phyloP scores from a whole-genome alignment of 2,329 filamentous ascomycete species.

The Emergomyces africanus region DNA sequence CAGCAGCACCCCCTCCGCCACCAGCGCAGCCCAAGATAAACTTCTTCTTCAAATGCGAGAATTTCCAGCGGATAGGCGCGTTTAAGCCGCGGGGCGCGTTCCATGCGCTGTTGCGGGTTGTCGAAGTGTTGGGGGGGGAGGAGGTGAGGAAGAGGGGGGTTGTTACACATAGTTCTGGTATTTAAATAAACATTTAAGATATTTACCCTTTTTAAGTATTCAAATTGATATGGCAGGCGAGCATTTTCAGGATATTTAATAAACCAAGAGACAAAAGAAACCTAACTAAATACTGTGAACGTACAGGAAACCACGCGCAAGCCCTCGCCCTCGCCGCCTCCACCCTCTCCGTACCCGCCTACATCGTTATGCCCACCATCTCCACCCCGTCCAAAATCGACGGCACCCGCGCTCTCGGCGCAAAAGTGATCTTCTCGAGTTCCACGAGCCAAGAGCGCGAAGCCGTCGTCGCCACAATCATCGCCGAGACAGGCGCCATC shows the following conservation, averaged over 20 bases:
- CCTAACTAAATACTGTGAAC: neutral
- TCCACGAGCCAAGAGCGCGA: slow-evolving; percentile 71
- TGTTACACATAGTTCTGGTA: slow-evolving; percentile 80
- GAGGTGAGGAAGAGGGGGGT: slow-evolving; percentile 56
- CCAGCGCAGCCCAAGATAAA: slow-evolving; percentile 53
- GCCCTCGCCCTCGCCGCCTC: slow-evolving; percentile 75
- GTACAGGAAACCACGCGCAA: slow-evolving; percentile 80
- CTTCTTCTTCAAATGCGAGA: slow-evolving; percentile 94
- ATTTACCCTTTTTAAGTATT: too few species aligned
- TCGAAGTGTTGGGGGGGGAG: slow-evolving; percentile 48
- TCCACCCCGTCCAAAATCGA: slow-evolving; percentile 76
- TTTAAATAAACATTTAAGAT: neutral
- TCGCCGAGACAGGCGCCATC: slow-evolving; percentile 58
- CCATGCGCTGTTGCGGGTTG: slow-evolving; percentile 63
- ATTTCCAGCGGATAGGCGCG: slow-evolving; percentile 76
- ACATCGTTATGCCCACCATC: slow-evolving; percentile 89
- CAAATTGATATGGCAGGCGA: too few species aligned
- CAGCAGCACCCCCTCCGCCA: too few species aligned
- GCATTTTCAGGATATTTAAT: too few species aligned
- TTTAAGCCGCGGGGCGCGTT: slow-evolving; percentile 91
- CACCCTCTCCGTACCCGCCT: slow-evolving; percentile 59
- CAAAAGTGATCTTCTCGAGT: slow-evolving; percentile 67
- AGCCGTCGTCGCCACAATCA: slow-evolving; percentile 56
- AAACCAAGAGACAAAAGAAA: too few species aligned
- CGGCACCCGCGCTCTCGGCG: slow-evolving; percentile 66